Evolutionary conservation across 2,329 filamentous ascomycete genomes (phyloP).

Genomic region (Samsoniella hepiali): DNA sequence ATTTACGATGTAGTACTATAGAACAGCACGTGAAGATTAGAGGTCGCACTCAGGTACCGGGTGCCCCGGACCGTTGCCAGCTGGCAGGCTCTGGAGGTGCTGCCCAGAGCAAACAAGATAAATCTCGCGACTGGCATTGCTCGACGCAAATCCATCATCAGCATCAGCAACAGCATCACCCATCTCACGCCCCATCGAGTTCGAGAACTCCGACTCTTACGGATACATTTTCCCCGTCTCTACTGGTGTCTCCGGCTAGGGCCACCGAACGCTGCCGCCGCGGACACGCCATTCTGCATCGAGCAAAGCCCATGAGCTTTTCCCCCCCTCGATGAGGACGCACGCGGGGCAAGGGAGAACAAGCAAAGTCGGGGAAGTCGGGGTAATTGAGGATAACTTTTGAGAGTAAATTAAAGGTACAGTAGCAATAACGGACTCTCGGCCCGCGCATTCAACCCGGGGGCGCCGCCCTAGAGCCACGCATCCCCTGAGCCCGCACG

Average conservation of each 20-base stretch:
- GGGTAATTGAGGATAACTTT: background rate
- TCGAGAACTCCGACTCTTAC: background rate
- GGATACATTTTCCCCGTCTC: background rate
- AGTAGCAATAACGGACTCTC: background rate
- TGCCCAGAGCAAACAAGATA: background rate
- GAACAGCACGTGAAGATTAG: background rate
- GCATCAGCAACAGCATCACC: background rate
- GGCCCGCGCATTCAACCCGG: slow-evolving; percentile 3
- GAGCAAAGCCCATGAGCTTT: background rate
- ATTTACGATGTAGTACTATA: too few relatives aligned
- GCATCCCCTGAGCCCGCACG: background rate
- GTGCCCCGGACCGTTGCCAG: background rate
- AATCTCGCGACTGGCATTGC: background rate
- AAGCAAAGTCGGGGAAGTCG: background rate
- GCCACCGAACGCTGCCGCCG: background rate
- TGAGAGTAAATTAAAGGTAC: background rate
- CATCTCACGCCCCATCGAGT: background rate
- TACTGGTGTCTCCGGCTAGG: background rate
- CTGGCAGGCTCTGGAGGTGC: background rate
- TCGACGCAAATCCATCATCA: background rate
- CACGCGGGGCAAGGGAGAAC: background rate
- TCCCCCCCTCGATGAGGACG: background rate
- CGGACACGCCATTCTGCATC: background rate
- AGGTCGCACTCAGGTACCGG: background rate
- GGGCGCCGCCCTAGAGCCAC: background rate